These are phyloP conservation scores for Mycocentrospora acerina DNA, from an alignment of 2,329 filamentous ascomycete genomes.

Conservation along the genomic window DNA sequence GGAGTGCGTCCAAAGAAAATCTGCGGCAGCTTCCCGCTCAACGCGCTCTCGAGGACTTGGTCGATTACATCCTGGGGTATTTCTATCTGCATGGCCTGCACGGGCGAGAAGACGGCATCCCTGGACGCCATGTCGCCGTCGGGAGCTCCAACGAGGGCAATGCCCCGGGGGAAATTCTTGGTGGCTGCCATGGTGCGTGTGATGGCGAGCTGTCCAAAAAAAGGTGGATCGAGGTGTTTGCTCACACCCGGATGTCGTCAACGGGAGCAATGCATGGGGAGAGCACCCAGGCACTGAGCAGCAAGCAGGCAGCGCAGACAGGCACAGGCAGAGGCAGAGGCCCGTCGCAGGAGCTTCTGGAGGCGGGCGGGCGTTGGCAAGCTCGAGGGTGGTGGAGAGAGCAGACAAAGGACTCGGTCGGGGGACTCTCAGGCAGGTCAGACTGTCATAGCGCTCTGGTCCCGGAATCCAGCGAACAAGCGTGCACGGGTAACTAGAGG, in stretches of 20 bases:
- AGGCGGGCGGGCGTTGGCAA: conserved; percentile 26
- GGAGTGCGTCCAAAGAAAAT: conserved; percentile 43
- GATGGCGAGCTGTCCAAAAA: conserved; percentile 11
- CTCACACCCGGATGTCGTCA: conserved; percentile 39
- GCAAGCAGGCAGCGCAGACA: conserved; percentile 29
- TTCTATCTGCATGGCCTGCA: conserved; percentile 46
- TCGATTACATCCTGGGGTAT: conserved; percentile 45
- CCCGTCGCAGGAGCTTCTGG: conserved; percentile 28
- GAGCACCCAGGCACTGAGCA: conserved; percentile 39
- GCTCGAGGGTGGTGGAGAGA: conserved; percentile 30
- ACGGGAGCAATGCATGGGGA: conserved; percentile 43
- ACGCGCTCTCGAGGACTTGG: conserved; percentile 42
- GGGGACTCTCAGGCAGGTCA: conserved; percentile 42
- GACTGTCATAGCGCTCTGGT: conserved; percentile 43
- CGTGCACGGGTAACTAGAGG: conserved; percentile 40
- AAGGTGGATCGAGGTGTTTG: conserved; percentile 32
- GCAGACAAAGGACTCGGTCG: conserved; percentile 38
- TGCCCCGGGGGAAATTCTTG: conserved; percentile 28
- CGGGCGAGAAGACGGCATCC: conserved; percentile 30
- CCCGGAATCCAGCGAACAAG: conserved; percentile 40
- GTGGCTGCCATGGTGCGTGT: conserved; percentile 32
- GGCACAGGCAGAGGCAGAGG: conserved; percentile 21
- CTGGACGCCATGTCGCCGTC: conserved; percentile 38
- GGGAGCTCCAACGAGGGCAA: conserved; percentile 44
- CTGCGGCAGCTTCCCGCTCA: conserved; percentile 40